phyloP scores from a whole-genome alignment of 2,329 filamentous ascomycete genomes.

The Venturia nashicola region DNA sequence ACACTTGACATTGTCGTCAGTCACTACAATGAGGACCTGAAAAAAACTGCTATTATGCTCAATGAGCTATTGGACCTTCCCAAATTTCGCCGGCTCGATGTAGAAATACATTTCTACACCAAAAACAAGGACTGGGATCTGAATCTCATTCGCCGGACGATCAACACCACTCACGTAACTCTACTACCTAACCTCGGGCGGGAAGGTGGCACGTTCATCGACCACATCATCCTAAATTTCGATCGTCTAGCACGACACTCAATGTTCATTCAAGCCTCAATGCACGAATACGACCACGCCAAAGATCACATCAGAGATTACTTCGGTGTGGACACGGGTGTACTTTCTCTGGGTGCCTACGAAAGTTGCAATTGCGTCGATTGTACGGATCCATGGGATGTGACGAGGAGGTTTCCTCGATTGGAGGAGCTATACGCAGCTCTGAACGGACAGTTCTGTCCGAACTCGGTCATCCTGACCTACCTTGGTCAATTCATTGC shows the following conservation, averaged over 20 bases:
- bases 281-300: slow-evolving; percentile 27
- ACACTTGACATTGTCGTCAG: slow-evolving; percentile 8
- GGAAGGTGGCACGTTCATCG: slow-evolving; percentile 33
- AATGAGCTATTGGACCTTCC: neutral
- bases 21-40: neutral
- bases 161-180: slow-evolving; percentile 17
- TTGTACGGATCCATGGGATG: slow-evolving; percentile 28
- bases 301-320: slow-evolving; percentile 28
- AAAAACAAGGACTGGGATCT: slow-evolving; percentile 19
- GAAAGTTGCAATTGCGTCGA: slow-evolving; percentile 27
- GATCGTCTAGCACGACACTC: slow-evolving; percentile 33
- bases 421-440: slow-evolving; percentile 23
- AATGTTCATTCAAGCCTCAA: slow-evolving; percentile 34
- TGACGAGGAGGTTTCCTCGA: neutral
- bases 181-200: slow-evolving; percentile 29
- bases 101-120: slow-evolving; percentile 19
- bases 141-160: slow-evolving; percentile 14
- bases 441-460: slow-evolving; percentile 17
- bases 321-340: slow-evolving; percentile 29
- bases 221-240: slow-evolving; percentile 33
- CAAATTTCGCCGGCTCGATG: neutral
- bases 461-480: slow-evolving; percentile 24
- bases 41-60: neutral
- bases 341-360: slow-evolving; percentile 31
- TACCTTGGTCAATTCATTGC: slow-evolving; percentile 38